Evolutionary conservation across 208 protist genomes (phyloP).

Genomic region (Wallacemonas sp.): DNA sequence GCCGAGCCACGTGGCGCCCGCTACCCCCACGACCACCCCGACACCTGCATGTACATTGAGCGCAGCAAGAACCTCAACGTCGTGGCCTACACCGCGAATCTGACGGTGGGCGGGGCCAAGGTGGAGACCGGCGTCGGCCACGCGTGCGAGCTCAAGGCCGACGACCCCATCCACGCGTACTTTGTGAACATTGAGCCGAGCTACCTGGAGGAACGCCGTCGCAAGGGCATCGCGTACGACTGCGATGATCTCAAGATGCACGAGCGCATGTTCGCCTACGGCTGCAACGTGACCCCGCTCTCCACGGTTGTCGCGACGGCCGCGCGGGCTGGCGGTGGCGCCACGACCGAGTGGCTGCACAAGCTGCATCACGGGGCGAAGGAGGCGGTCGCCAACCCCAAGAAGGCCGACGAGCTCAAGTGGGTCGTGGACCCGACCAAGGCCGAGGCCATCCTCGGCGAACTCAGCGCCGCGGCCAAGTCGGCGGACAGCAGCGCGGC

Average conservation of each 20-base stretch:
- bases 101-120: conserved; percentile 14
- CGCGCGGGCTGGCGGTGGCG: neutral
- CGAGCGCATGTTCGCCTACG: conserved; percentile 81
- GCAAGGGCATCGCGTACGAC: conserved; percentile 41
- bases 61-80: conserved; percentile 81
- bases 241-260: conserved; percentile 67
- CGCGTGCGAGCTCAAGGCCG: conserved; percentile 32
- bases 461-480: neutral
- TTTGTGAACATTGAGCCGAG: conserved; percentile 71
- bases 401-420: neutral
- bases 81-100: conserved; percentile 72
- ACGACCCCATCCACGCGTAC: conserved; percentile 68
- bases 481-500: neutral
- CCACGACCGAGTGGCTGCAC: neutral
- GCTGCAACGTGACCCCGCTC: conserved; percentile 42
- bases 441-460: neutral
- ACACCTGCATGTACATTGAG: conserved; percentile 83
- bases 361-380: neutral
- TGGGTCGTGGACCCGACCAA: conserved; percentile 12
- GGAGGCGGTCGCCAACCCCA: neutral
- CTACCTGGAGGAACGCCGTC: conserved; percentile 51
- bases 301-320: neutral
- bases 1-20: conserved; percentile 51
- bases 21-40: conserved; percentile 68
- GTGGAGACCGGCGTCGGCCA: conserved; percentile 34